A percentile compares a stretch with the other conserved stretches of the same genome.
Evolutionary conservation across 179 eudicot species (phyloP).

Genomic region (Vitellaria paradoxa): DNA sequence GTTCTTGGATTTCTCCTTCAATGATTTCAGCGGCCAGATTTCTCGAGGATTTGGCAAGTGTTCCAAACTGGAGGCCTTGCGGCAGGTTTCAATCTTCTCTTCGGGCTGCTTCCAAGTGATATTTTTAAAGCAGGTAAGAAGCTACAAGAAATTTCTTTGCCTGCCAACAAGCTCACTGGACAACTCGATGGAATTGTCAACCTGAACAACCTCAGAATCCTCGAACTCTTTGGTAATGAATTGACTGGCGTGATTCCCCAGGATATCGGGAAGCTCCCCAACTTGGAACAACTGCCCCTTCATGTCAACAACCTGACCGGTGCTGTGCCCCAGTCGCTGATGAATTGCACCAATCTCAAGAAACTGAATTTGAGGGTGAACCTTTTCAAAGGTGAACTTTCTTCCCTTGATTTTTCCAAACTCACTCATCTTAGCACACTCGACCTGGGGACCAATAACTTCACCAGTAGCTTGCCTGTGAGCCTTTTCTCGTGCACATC

Average conservation of each 20-base stretch:
- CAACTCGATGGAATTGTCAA: conserved; percentile 33
- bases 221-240: conserved; percentile 43
- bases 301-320: conserved; percentile 55
- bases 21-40: conserved; percentile 42
- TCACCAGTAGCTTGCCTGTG: conserved; percentile 51
- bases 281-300: conserved; percentile 49
- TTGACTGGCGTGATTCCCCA: conserved; percentile 48
- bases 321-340: conserved; percentile 50
- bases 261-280: conserved; percentile 52
- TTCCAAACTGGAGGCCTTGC: conserved; percentile 39
- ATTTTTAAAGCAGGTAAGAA: conserved; percentile 33
- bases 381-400: conserved; percentile 48
- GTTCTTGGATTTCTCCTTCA: conserved; percentile 55
- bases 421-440: conserved; percentile 38
- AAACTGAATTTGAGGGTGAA: conserved; percentile 50
- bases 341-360: conserved; percentile 52
- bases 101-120: conserved; percentile 47
- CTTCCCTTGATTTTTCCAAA: conserved; percentile 54
- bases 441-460: conserved; percentile 62
- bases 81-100: conserved; percentile 63
- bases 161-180: conserved; percentile 51
- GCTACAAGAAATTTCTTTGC: conserved; percentile 50
- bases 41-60: conserved; percentile 49
- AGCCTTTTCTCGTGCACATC: conserved; percentile 59
- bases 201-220: conserved; percentile 42